These are phyloP conservation scores for Haplosporangium gracile DNA, from an alignment of 192 early-diverging fungal genomes.

Conservation along the genomic window DNA sequence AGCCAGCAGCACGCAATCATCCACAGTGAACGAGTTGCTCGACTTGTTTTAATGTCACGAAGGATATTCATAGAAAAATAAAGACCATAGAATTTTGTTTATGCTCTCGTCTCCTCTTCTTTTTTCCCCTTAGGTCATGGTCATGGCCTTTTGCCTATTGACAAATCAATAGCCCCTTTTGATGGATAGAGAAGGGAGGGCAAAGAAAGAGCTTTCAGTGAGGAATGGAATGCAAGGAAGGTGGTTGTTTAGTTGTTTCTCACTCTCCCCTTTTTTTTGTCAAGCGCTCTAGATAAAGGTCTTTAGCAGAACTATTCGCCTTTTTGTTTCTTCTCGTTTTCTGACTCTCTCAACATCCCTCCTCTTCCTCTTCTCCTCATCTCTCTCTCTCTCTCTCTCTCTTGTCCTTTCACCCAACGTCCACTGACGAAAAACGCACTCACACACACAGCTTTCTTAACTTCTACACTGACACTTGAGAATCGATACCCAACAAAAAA, in stretches of 20 bases:
- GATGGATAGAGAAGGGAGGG: background rate
- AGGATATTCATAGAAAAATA: background rate
- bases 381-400: background rate
- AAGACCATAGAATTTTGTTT: background rate
- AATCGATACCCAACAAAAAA: background rate
- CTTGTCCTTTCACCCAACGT: background rate
- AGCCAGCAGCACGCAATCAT: slow-evolving; percentile 24
- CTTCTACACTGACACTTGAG: background rate
- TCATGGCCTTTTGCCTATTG: background rate
- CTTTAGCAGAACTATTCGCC: background rate
- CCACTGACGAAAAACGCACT: background rate
- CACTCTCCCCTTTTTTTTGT: background rate
- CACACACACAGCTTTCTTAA: background rate
- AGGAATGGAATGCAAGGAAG: background rate
- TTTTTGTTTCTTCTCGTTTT: background rate
- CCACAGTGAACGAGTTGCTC: slow-evolving; percentile 39
- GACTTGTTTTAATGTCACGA: slow-evolving; percentile 30
- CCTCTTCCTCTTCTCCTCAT: background rate
- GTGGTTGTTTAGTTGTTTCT: background rate
- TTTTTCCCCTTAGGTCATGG: background rate
- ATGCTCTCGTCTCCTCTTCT: background rate
- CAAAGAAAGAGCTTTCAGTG: background rate
- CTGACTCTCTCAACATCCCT: background rate
- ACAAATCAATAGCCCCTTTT: background rate
- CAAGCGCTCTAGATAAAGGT: background rate